Conservation (phyloP, 805 yeast genomes). For the Candida argentea region DNA sequence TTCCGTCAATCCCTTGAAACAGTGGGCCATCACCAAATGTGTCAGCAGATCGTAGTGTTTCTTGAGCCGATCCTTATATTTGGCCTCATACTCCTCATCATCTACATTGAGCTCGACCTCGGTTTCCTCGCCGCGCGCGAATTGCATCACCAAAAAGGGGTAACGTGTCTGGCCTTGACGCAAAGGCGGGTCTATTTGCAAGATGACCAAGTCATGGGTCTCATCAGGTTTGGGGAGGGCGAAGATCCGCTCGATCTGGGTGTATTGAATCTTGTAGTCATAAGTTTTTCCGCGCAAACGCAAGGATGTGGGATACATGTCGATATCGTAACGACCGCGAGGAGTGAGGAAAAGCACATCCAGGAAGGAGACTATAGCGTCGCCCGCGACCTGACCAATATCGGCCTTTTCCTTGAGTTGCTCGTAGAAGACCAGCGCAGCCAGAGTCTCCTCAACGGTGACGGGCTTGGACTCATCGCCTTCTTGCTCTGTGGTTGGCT, state of each 20-base stretch:
- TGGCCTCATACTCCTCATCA: slow-evolving; percentile 68
- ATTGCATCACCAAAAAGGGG: slow-evolving; percentile 85
- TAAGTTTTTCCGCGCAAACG: slow-evolving; percentile 95
- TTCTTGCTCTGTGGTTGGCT: slow-evolving; percentile 10
- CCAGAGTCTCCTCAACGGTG: slow-evolving; percentile 38
- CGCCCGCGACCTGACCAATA: slow-evolving; percentile 90
- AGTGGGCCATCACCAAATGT: slow-evolving; percentile 77
- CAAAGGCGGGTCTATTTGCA: slow-evolving; percentile 93
- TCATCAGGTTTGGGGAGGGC: slow-evolving; percentile 93
- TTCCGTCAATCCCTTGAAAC: slow-evolving; percentile 84
- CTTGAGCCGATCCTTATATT: slow-evolving; percentile 65
- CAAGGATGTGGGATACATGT: slow-evolving; percentile 78
- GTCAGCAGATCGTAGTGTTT: slow-evolving; percentile 78
- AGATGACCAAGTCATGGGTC: slow-evolving; percentile 72
- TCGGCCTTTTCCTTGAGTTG: slow-evolving; percentile 87
- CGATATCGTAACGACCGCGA: slow-evolving; percentile 96
- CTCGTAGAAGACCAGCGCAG: slow-evolving; percentile 83
- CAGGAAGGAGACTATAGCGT: slow-evolving; percentile 85
- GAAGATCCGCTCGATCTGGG: slow-evolving; percentile 82
- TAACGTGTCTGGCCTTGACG: slow-evolving; percentile 98
- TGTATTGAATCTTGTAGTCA: slow-evolving; percentile 89
- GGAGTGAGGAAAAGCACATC: slow-evolving; percentile 92
- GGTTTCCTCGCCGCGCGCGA: slow-evolving; percentile 80
- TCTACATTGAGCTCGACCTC: slow-evolving; percentile 82
- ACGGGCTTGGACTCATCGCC: slow-evolving; percentile 12